Evolutionary conservation across 495 filamentous ascomycete genomes (phyloP).

Genomic region (Filosporella fistucella): DNA sequence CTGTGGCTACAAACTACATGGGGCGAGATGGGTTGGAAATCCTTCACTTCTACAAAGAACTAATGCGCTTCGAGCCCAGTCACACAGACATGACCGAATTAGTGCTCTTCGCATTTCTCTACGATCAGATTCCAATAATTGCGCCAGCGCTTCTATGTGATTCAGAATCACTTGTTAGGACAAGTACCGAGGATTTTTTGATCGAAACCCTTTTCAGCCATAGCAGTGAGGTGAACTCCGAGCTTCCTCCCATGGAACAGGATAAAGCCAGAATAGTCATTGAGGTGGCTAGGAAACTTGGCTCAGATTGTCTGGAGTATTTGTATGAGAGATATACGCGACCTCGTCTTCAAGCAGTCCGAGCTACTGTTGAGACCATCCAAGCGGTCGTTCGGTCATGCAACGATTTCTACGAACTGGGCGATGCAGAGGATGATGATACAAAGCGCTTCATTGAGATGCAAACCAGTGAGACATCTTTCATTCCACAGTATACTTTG

Average conservation of each 20-base stretch:
- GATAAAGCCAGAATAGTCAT: slow-evolving; percentile 1
- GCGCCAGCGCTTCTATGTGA: slow-evolving; percentile 50
- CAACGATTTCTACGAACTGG: slow-evolving; percentile 25
- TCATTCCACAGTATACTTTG: slow-evolving; percentile 16
- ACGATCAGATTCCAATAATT: slow-evolving; percentile 58
- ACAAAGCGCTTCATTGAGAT: slow-evolving; percentile 33
- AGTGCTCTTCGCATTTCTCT: slow-evolving; percentile 37
- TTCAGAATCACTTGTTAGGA: slow-evolving; percentile 16
- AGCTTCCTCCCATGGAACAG: not conserved
- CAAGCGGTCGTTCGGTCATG: slow-evolving; percentile 38
- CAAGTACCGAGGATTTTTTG: slow-evolving; percentile 20
- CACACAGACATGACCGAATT: slow-evolving; percentile 36
- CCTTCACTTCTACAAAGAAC: slow-evolving; percentile 52
- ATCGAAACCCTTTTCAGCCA: slow-evolving; percentile 5
- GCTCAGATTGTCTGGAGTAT: slow-evolving; percentile 39
- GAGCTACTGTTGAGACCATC: slow-evolving; percentile 33
- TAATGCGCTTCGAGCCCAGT: slow-evolving; percentile 21
- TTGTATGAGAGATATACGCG: slow-evolving; percentile 39
- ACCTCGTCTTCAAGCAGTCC: slow-evolving; percentile 33
- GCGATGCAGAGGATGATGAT: slow-evolving; percentile 31
- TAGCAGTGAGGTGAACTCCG: not conserved
- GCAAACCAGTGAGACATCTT: slow-evolving; percentile 33
- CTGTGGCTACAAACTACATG: slow-evolving; percentile 38
- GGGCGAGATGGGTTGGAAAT: slow-evolving; percentile 52
- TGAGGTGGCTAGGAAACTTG: slow-evolving; percentile 29